Percentiles rank a stretch among this genome's conserved stretches.
phyloP scores from a whole-genome alignment of 176 grass and related monocot species.

The Aegilops umbellulata region DNA sequence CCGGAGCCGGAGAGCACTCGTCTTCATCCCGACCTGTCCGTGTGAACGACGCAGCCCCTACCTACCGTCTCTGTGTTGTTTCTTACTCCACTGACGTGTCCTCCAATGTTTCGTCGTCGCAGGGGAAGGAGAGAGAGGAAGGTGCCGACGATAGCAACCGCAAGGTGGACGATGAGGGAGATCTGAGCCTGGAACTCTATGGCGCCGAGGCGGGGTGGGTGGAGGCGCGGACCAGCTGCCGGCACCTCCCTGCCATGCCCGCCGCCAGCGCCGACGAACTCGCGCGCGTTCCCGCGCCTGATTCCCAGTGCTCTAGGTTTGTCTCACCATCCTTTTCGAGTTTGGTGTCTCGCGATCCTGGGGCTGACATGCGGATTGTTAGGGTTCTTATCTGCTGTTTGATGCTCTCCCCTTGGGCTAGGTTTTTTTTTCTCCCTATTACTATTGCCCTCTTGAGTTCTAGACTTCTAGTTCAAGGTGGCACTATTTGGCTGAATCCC shows the following conservation, averaged over 20 bases:
- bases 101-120: not conserved
- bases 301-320: conserved; percentile 74
- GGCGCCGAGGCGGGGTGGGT: conserved; percentile 69
- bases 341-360: not conserved
- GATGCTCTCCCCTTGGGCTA: not conserved
- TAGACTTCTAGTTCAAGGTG: not conserved
- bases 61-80: not conserved
- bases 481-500: not conserved
- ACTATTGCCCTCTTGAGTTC: not conserved
- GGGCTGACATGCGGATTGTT: not conserved
- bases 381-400: not conserved
- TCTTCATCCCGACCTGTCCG: conserved; percentile 3
- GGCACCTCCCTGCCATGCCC: conserved; percentile 56
- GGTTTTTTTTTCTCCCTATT: not conserved
- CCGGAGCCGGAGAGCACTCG: not conserved
- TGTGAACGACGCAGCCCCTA: too few relatives aligned
- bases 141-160: not conserved
- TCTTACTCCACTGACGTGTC: not conserved
- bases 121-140: conserved; percentile 42
- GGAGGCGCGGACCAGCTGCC: conserved; percentile 78
- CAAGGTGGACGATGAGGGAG: not conserved
- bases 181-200: conserved; percentile 33
- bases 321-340: not conserved
- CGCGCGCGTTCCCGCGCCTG: conserved; percentile 51
- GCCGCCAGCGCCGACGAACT: conserved; percentile 42